Evolutionary conservation across 148 eudicot genomes (phyloP).

Genomic region (Selenicereus undatus): DNA sequence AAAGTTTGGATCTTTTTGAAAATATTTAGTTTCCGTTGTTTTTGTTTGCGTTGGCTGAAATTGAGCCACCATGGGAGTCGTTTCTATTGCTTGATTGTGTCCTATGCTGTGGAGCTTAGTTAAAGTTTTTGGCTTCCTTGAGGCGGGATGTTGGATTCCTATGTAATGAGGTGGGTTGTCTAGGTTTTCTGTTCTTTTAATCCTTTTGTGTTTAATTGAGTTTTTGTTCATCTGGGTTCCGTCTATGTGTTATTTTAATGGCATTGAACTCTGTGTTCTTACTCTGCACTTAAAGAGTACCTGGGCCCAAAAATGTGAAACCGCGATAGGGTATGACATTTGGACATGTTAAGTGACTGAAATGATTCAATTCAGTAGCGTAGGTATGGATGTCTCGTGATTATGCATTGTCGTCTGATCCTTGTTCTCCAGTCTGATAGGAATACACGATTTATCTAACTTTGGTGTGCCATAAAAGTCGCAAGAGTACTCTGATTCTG

Average conservation of each 20-base stretch:
- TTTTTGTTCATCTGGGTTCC: neutral
- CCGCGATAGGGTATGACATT: neutral
- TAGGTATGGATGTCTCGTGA: too few species aligned
- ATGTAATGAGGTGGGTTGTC: neutral
- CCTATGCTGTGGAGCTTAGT: neutral
- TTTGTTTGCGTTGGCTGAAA: neutral
- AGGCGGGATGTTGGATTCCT: neutral
- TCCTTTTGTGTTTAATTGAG: neutral
- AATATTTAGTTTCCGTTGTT: neutral
- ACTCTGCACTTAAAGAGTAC: neutral
- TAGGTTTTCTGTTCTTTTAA: too few species aligned
- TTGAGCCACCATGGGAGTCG: neutral
- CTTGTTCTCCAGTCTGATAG: neutral
- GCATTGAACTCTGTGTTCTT: neutral
- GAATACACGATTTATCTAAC: too few species aligned
- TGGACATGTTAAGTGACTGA: neutral
- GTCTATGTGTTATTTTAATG: neutral
- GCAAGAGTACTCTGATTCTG: neutral
- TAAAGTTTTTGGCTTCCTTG: neutral
- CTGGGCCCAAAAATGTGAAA: neutral
- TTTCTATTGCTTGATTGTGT: slow-evolving; percentile 3
- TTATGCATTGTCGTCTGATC: neutral
- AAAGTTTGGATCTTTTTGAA: slow-evolving; percentile 5
- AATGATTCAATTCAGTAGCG: neutral
- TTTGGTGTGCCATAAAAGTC: too few species aligned